phyloP scores from a whole-genome alignment of 768 basidiomycete species.

The Suillus occidentalis region DNA sequence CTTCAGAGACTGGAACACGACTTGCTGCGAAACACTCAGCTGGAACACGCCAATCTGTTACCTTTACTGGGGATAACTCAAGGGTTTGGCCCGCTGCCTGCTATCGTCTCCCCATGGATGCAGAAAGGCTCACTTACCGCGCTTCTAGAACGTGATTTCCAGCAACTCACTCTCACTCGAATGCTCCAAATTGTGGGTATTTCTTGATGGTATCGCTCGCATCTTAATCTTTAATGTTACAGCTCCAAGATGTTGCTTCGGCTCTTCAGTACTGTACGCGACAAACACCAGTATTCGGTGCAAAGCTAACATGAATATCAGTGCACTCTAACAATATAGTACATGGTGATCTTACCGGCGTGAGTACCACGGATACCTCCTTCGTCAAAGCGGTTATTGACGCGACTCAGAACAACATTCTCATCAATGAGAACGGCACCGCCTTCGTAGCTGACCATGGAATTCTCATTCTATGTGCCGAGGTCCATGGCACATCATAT shows the following conservation, averaged over 20 bases:
- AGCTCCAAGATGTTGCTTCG: slow-evolving; percentile 8
- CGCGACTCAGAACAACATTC: slow-evolving; percentile 4
- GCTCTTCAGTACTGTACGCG: slow-evolving; percentile 4
- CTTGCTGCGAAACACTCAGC: slow-evolving; percentile 16
- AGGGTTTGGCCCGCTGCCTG: slow-evolving; percentile 19
- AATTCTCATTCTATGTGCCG: slow-evolving; percentile 38
- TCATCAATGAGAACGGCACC: not conserved
- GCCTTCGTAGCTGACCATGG: slow-evolving; percentile 38
- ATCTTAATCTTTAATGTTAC: not conserved
- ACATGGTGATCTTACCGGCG: slow-evolving; percentile 38
- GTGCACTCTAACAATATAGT: slow-evolving; percentile 14
- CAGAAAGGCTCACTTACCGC: slow-evolving; percentile 16
- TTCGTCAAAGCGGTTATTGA: not conserved
- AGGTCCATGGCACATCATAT: slow-evolving; percentile 32
- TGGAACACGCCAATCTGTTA: slow-evolving; percentile 30
- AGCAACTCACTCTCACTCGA: slow-evolving; percentile 9
- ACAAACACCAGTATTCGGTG: not conserved
- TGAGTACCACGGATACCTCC: not conserved
- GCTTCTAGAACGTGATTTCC: slow-evolving; percentile 10
- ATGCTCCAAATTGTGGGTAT: slow-evolving; percentile 17
- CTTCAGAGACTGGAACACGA: slow-evolving; percentile 32
- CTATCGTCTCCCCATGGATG: slow-evolving; percentile 24
- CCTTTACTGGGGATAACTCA: slow-evolving; percentile 36
- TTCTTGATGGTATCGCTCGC: not conserved
- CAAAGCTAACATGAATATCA: not conserved